Base-by-base conservation (phyloP, 2,329 filamentous ascomycete genomes). In the Aspergillus pseudonomiae region DNA sequence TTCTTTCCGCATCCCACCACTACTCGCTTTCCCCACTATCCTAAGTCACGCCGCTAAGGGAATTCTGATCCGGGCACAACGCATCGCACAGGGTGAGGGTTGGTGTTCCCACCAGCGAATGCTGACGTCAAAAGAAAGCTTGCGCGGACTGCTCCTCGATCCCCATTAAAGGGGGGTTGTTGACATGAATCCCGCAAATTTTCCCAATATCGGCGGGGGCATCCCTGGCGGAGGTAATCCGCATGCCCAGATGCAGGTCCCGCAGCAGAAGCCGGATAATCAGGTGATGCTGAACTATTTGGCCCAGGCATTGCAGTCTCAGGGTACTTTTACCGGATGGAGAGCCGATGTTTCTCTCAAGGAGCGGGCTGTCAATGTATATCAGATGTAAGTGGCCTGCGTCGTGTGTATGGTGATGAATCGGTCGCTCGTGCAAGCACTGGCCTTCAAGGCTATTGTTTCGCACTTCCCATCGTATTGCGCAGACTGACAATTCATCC, bases 241-340 rank as follows among this genome's bases (percentile, higher is more conserved):
- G 61, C 71, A 68, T 39, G 70, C 68, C 57, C 72, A 74, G 53
- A 76, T 76, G 71, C 74, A 74, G 65, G 70, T 64, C 43, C 68
- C 64, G 30, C 71, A 80, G 34, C 52, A 55, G 52, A 39, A 55
- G n/a, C 52, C 28, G n/a, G 78, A 76, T 65, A 70, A 73, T 30
- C 72, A 77, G 48, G 67, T 74, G 59, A 73, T 83, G 28, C 67
- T 77, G 64, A 74, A 73, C 50, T 74, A 78, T 68, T 77, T 83
- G 57, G 73, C 75, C 60, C 74, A 78, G 57, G 71, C 71, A 46
- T 69, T 83, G 60, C 75, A 79, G 57, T 69, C 68, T 16, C 80
- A 82, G 66, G 79, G 78, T 16, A 74, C 78, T 4, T 81, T 78
- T 58, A 73, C 69, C 34, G 81, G 81, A 63, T 83, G 81, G 81